These are phyloP conservation scores for Aspergillus versicolor DNA, from an alignment of 2,329 filamentous ascomycete species.

Conservation along the genomic window DNA sequence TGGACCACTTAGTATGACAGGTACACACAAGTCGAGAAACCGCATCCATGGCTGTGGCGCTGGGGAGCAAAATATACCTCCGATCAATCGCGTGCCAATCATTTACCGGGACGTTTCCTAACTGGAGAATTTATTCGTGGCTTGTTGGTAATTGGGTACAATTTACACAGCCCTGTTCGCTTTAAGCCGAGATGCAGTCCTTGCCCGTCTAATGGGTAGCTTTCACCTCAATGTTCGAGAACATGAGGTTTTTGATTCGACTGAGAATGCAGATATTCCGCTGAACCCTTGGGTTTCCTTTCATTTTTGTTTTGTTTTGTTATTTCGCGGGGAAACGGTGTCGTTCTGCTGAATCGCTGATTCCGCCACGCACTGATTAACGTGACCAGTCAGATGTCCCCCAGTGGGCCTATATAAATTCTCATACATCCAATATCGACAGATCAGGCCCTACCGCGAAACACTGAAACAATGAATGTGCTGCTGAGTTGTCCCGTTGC, in stretches of 20 bases:
- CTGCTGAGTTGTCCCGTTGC: not conserved
- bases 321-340: not conserved
- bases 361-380: not conserved
- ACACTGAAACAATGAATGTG: not conserved
- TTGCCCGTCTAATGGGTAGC: not conserved
- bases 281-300: not conserved
- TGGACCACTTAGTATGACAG: conserved; percentile 1
- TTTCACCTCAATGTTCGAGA: not conserved
- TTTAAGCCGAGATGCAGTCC: not conserved
- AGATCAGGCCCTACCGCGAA: conserved; percentile 1
- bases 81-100: conserved; percentile 1
- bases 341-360: not conserved
- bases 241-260: not conserved
- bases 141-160: not conserved
- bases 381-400: conserved; percentile 9
- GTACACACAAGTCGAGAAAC: not conserved
- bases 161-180: not conserved
- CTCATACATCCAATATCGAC: conserved; percentile 8
- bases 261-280: not conserved
- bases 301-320: not conserved
- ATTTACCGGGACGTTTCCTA: not conserved
- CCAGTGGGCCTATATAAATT: conserved; percentile 1
- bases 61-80: not conserved
- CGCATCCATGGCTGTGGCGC: conserved; percentile 4
- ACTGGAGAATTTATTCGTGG: not conserved